A percentile compares a stretch with the other conserved stretches of the same genome.
Evolutionary conservation across 2,329 filamentous ascomycete genomes (phyloP).

Genomic region (Sarocladiaceae sp.): DNA sequence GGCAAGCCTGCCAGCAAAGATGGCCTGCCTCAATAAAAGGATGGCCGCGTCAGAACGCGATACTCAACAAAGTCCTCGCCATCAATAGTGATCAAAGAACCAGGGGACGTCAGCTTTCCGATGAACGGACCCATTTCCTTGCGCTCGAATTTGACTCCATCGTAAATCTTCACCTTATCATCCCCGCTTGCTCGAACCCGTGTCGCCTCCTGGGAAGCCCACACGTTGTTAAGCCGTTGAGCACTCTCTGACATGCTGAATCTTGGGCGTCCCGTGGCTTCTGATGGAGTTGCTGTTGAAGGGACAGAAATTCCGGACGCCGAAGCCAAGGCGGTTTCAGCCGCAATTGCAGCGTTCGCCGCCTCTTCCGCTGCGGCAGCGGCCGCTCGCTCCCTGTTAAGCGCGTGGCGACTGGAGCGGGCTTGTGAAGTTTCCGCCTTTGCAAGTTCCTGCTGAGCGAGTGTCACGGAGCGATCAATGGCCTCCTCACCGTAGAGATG

Average conservation of each 20-base stretch:
- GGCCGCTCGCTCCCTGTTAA: slow-evolving; percentile 32
- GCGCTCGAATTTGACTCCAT: slow-evolving; percentile 56
- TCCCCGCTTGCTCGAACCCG: slow-evolving; percentile 37
- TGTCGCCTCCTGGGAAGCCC: slow-evolving; percentile 46
- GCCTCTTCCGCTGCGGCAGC: slow-evolving; percentile 20
- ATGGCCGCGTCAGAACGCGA: slow-evolving; percentile 56
- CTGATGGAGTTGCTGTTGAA: slow-evolving; percentile 18
- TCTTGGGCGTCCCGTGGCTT: slow-evolving; percentile 19
- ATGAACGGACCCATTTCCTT: slow-evolving; percentile 54
- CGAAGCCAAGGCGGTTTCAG: slow-evolving; percentile 21
- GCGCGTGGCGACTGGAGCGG: slow-evolving; percentile 42
- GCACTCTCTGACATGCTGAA: slow-evolving; percentile 44
- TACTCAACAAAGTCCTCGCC: slow-evolving; percentile 64
- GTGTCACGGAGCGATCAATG: slow-evolving; percentile 40
- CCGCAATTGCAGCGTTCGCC: slow-evolving; percentile 19
- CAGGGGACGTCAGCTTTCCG: slow-evolving; percentile 57
- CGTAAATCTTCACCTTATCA: slow-evolving; percentile 49
- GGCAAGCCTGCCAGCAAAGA: too few relatives aligned
- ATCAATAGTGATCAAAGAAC: slow-evolving; percentile 57
- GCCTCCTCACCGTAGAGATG: slow-evolving; percentile 11
- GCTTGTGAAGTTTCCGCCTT: slow-evolving; percentile 45
- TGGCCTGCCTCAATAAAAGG: slow-evolving; percentile 53
- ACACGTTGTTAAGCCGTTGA: slow-evolving; percentile 48
- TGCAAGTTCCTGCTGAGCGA: slow-evolving; percentile 46
- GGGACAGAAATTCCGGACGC: slow-evolving; percentile 14